phyloP scores from a whole-genome alignment of 2,329 filamentous ascomycete genomes.

The Alternaria longipes region DNA sequence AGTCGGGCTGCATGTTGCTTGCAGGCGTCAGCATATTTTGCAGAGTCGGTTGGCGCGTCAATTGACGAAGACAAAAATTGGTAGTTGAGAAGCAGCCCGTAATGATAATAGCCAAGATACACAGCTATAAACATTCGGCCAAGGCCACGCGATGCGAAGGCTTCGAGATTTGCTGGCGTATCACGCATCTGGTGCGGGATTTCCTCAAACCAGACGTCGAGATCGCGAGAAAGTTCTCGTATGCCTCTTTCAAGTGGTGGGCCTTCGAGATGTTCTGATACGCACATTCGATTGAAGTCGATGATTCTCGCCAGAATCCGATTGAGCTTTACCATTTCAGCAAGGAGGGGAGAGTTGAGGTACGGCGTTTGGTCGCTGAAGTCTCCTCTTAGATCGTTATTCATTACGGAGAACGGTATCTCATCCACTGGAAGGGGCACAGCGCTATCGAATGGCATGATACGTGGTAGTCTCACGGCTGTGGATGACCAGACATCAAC shows the following conservation, averaged over 20 bases:
- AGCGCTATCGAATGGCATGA: constrained; percentile 32
- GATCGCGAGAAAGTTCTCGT: constrained; percentile 27
- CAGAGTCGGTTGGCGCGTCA: constrained; percentile 23
- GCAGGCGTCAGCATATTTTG: constrained; percentile 32
- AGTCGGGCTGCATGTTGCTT: constrained; percentile 35
- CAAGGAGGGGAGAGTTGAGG: constrained; percentile 30
- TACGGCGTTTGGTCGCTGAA: constrained; percentile 18
- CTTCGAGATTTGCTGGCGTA: constrained; percentile 33
- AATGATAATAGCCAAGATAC: constrained; percentile 38
- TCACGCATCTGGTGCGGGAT: constrained; percentile 36
- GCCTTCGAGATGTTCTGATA: constrained; percentile 35
- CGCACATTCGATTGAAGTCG: constrained; percentile 34
- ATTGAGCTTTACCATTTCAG: constrained; percentile 39
- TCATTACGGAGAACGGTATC: constrained; percentile 33
- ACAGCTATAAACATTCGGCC: constrained; percentile 36
- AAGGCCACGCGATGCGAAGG: constrained; percentile 31
- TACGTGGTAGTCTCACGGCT: constrained; percentile 31
- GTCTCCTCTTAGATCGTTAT: constrained; percentile 18
- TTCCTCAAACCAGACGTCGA: constrained; percentile 31
- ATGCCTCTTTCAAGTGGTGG: constrained; percentile 25
- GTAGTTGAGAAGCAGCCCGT: constrained; percentile 35
- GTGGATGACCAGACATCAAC: constrained; percentile 39
- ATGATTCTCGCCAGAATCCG: constrained; percentile 33
- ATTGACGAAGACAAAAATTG: constrained; percentile 30
- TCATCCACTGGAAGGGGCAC: constrained; percentile 36